Evolutionary conservation across 2,329 filamentous ascomycete genomes (phyloP).

Genomic region (Cladosporium cucumerinum): DNA sequence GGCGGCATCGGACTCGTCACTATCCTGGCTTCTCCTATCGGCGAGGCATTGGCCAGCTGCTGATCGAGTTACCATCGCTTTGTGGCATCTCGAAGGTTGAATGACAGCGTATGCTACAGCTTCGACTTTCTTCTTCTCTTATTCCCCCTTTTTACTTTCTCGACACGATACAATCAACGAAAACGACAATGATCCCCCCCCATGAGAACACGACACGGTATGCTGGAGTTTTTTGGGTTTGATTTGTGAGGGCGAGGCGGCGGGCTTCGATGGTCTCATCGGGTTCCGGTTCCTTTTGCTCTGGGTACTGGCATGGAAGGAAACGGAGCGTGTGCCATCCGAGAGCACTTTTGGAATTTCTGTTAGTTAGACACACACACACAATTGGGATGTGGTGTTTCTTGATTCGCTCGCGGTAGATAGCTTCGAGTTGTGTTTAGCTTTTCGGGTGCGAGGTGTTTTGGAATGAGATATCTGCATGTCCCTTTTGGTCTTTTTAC

Average conservation of each 20-base stretch:
- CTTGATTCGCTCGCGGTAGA: background rate
- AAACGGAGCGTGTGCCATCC: background rate
- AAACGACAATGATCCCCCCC: background rate
- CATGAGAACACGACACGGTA: background rate
- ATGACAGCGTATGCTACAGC: background rate
- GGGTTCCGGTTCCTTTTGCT: background rate
- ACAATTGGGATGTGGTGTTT: background rate
- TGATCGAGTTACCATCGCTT: background rate
- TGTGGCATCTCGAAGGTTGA: background rate
- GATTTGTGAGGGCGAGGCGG: background rate
- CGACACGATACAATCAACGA: background rate
- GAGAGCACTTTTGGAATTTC: background rate
- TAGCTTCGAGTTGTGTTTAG: background rate
- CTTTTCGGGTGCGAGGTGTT: background rate
- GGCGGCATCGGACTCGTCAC: constrained; percentile 26
- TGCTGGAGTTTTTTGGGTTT: background rate
- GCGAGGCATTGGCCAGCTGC: constrained; percentile 26
- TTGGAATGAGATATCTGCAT: background rate
- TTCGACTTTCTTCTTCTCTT: background rate
- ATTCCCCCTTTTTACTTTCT: background rate
- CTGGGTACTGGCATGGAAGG: background rate
- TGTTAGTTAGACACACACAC: background rate
- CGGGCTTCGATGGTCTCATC: background rate
- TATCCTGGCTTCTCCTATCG: constrained; percentile 29
- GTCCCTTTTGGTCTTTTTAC: background rate